Conservation (phyloP, 352 stramenopile species). For the Phytophthora syringae region DNA sequence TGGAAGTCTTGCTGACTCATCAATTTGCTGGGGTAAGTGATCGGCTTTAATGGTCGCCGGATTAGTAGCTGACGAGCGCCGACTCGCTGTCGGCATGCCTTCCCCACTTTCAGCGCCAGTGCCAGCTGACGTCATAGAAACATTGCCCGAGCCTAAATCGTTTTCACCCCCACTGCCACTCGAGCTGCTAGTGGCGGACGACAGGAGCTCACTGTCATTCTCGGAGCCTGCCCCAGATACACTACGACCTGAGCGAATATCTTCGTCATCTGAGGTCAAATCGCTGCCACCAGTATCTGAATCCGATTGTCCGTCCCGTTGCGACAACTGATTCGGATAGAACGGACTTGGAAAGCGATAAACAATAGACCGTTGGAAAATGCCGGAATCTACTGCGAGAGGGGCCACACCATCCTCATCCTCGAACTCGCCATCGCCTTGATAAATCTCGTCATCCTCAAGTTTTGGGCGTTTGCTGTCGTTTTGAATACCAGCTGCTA, state of each 20-base stretch:
- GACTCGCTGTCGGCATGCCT: slow-evolving; percentile 8
- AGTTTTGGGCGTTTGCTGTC: slow-evolving; percentile 36
- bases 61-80: slow-evolving; percentile 12
- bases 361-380: slow-evolving; percentile 47
- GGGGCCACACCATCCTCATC: slow-evolving; percentile 3
- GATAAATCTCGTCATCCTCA: slow-evolving; percentile 44
- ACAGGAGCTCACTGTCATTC: slow-evolving; percentile 50
- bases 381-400: slow-evolving; percentile 12
- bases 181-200: slow-evolving; percentile 54
- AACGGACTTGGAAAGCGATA: slow-evolving; percentile 36
- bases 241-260: slow-evolving; percentile 47
- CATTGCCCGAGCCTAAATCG: slow-evolving; percentile 42
- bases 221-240: slow-evolving; percentile 42
- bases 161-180: slow-evolving; percentile 70
- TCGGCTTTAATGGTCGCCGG: background rate
- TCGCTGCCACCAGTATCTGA: slow-evolving; percentile 61
- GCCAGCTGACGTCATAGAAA: slow-evolving; percentile 41
- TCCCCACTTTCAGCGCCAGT: slow-evolving; percentile 44
- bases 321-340: slow-evolving; percentile 28
- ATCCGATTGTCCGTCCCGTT: slow-evolving; percentile 67
- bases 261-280: slow-evolving; percentile 58
- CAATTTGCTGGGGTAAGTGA: slow-evolving; percentile 3
- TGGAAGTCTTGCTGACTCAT: slow-evolving; percentile 15
- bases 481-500: slow-evolving; percentile 4
- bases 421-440: slow-evolving; percentile 57